Evolutionary conservation across 2,329 filamentous ascomycete species (phyloP).

Genomic region (Didymella glomerata): DNA sequence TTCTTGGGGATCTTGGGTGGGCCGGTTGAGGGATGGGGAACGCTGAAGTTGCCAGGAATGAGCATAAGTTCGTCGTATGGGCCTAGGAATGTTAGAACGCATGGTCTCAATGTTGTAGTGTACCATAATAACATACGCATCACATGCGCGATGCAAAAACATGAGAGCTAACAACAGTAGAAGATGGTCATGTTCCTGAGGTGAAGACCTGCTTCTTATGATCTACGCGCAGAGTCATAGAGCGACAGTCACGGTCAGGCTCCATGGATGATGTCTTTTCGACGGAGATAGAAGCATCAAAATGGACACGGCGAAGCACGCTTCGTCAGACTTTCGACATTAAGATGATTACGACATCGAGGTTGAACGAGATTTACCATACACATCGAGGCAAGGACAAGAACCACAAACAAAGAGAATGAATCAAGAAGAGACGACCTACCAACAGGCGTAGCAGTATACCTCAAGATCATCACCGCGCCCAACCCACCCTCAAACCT

Average conservation of each 20-base stretch:
- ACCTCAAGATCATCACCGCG: conserved; percentile 40
- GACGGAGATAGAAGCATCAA: not conserved
- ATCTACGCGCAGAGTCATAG: not conserved
- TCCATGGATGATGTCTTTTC: not conserved
- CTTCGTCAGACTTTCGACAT: not conserved
- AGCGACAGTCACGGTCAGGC: not conserved
- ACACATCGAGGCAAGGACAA: not conserved
- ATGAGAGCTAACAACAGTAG: not conserved
- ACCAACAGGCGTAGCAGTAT: conserved; percentile 45
- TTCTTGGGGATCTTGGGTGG: conserved; percentile 37
- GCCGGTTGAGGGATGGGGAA: conserved; percentile 26
- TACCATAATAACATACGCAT: no score
- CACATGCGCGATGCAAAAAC: not conserved
- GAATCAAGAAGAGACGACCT: conserved; percentile 20
- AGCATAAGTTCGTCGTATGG: conserved; percentile 47
- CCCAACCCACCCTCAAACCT: conserved; percentile 41
- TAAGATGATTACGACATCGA: not conserved
- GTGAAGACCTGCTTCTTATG: not conserved
- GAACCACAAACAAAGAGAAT: not conserved
- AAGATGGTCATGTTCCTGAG: not conserved
- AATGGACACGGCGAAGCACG: not conserved
- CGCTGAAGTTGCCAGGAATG: conserved; percentile 42
- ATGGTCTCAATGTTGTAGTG: not conserved
- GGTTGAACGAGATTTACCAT: not conserved
- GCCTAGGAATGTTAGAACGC: conserved; percentile 26